Evolutionary conservation across 2,329 filamentous ascomycete species (phyloP).

Genomic region (Aspergillaceae sp.): DNA sequence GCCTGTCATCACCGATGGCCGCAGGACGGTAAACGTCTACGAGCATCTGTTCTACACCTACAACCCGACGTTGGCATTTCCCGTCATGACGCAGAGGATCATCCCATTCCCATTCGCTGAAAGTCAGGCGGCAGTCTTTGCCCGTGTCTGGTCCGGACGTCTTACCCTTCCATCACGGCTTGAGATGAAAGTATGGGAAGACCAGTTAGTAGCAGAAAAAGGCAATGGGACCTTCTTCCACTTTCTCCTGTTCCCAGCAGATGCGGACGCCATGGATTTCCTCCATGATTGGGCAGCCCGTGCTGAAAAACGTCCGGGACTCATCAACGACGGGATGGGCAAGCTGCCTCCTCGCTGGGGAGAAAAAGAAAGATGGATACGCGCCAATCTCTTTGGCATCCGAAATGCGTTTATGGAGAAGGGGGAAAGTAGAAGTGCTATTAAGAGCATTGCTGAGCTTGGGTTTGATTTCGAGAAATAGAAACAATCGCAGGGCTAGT

Average conservation of each 20-base stretch:
- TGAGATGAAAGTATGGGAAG: constrained; percentile 65
- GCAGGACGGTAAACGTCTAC: constrained; percentile 63
- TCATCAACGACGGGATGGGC: constrained; percentile 42
- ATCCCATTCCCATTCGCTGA: constrained; percentile 81
- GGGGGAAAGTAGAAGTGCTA: constrained; percentile 49
- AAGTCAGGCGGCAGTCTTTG: constrained; percentile 66
- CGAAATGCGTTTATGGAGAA: constrained; percentile 61
- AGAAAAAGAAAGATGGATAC: constrained; percentile 61
- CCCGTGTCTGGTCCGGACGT: constrained; percentile 66
- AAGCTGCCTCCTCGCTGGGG: constrained; percentile 67
- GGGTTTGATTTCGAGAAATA: constrained; percentile 54
- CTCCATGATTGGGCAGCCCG: constrained; percentile 36
- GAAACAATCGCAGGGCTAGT: constrained; percentile 14
- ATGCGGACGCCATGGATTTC: constrained; percentile 39
- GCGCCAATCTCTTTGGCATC: constrained; percentile 58
- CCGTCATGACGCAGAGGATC: constrained; percentile 68
- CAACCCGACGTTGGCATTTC: constrained; percentile 70
- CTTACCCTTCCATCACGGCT: constrained; percentile 53
- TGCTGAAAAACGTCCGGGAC: constrained; percentile 27
- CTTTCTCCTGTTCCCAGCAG: constrained; percentile 42
- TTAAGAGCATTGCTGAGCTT: constrained; percentile 61
- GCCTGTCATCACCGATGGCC: constrained; percentile 58
- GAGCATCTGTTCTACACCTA: constrained; percentile 69
- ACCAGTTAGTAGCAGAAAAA: constrained; percentile 28
- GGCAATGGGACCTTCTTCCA: constrained; percentile 48